Percentiles rank a stretch among this genome's conserved stretches.
Conservation (phyloP, 1,284 basidiomycete species). For the Nidula niveotomentosa region DNA sequence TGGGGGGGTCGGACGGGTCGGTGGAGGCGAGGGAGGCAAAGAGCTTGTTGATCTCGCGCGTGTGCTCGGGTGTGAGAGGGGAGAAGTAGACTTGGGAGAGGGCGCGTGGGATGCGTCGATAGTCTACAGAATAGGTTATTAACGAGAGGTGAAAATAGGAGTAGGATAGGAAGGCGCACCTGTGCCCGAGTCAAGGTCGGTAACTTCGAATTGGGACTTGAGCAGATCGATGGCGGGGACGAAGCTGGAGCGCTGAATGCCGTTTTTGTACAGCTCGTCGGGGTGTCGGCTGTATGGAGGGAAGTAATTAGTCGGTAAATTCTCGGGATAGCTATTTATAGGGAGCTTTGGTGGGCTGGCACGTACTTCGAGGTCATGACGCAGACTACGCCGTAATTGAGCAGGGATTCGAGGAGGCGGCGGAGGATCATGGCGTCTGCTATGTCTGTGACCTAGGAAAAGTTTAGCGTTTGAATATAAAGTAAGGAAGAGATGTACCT, state of each 20-base stretch:
- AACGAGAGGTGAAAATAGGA: conserved; percentile 8
- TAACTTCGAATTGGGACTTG: conserved; percentile 84
- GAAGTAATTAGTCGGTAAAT: background rate
- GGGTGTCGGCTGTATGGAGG: conserved; percentile 80
- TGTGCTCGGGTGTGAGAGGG: conserved; percentile 70
- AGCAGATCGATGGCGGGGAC: conserved; percentile 94
- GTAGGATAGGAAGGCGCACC: conserved; percentile 43
- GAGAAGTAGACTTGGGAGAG: conserved; percentile 92
- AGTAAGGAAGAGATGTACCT: conserved; percentile 50
- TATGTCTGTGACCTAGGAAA: conserved; percentile 87
- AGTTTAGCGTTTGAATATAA: background rate
- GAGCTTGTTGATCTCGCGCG: conserved; percentile 76
- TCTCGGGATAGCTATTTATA: background rate
- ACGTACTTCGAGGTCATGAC: conserved; percentile 96
- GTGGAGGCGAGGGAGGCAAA: conserved; percentile 71
- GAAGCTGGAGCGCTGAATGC: conserved; percentile 97
- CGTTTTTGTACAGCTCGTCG: conserved; percentile 97
- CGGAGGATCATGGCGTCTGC: conserved; percentile 98
- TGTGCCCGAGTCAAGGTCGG: conserved; percentile 93
- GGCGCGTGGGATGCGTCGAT: conserved; percentile 87
- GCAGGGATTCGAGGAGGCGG: conserved; percentile 81
- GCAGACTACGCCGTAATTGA: conserved; percentile 89
- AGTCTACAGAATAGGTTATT: conserved; percentile 62
- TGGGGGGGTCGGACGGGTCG: conserved; percentile 56
- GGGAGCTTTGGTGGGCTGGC: conserved; percentile 5